Conservation (phyloP, 805 yeast species). For the Pichia exigua region DNA sequence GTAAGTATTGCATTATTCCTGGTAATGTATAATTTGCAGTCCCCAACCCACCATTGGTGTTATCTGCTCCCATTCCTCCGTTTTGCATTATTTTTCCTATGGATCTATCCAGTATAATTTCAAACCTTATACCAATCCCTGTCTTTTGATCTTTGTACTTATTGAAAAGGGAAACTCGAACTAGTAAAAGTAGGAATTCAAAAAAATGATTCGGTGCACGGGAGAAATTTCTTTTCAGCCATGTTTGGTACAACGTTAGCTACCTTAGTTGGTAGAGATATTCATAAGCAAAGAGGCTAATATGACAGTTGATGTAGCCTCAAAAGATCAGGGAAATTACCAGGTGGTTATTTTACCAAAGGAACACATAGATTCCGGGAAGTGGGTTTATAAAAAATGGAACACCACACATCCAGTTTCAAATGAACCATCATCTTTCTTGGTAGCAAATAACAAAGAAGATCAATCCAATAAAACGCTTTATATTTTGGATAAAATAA, state of each 20-base stretch:
- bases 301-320: not conserved
- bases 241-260: too few relatives aligned
- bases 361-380: not conserved
- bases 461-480: not conserved
- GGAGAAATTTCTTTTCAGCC: not conserved
- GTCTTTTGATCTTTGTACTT: not conserved
- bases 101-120: not conserved
- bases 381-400: not conserved
- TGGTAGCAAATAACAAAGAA: not conserved
- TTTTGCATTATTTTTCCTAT: not conserved
- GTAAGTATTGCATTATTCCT: constrained; percentile 51
- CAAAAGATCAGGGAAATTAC: not conserved
- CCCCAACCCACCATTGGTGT: constrained; percentile 2
- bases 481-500: not conserved
- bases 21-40: constrained; percentile 37
- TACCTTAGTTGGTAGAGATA: too few relatives aligned
- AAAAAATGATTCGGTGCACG: not conserved
- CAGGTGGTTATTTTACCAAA: not conserved
- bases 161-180: not conserved
- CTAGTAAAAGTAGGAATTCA: not conserved
- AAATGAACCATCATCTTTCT: not conserved
- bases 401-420: constrained; percentile 1
- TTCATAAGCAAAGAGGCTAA: not conserved
- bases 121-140: not conserved
- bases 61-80: not conserved